phyloP scores from a whole-genome alignment of 768 basidiomycete genomes.

The Kwoniella newhampshirensis region DNA sequence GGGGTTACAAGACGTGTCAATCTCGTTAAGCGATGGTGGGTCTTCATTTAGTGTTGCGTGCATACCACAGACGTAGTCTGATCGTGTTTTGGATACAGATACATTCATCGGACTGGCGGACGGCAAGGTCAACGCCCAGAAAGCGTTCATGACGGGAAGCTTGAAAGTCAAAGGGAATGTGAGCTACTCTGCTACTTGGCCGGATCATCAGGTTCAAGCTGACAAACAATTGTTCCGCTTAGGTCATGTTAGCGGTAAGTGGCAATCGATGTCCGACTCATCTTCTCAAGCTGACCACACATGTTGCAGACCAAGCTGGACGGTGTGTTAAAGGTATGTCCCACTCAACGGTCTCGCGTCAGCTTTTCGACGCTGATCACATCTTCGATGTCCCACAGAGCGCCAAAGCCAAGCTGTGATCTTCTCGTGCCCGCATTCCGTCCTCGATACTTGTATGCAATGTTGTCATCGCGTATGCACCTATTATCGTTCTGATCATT shows the following conservation, averaged over 20 bases:
- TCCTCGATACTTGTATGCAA: constrained; percentile 1
- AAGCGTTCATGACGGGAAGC: constrained; percentile 93
- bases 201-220: constrained; percentile 1
- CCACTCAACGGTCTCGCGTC: background rate
- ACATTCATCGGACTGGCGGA: constrained; percentile 65
- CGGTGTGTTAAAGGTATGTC: constrained; percentile 70
- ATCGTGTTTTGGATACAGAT: constrained; percentile 51
- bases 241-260: constrained; percentile 47
- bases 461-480: constrained; percentile 8
- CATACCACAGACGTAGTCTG: background rate
- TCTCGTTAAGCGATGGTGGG: constrained; percentile 62
- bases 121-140: constrained; percentile 77
- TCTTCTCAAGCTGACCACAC: constrained; percentile 4
- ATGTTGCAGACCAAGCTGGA: constrained; percentile 70
- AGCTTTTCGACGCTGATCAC: constrained; percentile 2
- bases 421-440: background rate
- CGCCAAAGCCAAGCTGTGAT: constrained; percentile 49
- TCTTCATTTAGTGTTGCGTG: background rate
- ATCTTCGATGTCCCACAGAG: constrained; percentile 17
- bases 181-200: constrained; percentile 3
- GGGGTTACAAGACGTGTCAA: constrained; percentile 65
- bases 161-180: constrained; percentile 63
- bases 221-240: background rate
- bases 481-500: constrained; percentile 3
- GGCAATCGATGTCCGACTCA: background rate